A percentile compares a stretch with the other conserved stretches of the same genome.
phyloP scores from a whole-genome alignment of 768 basidiomycete species.

The Tricholoma matsutake region DNA sequence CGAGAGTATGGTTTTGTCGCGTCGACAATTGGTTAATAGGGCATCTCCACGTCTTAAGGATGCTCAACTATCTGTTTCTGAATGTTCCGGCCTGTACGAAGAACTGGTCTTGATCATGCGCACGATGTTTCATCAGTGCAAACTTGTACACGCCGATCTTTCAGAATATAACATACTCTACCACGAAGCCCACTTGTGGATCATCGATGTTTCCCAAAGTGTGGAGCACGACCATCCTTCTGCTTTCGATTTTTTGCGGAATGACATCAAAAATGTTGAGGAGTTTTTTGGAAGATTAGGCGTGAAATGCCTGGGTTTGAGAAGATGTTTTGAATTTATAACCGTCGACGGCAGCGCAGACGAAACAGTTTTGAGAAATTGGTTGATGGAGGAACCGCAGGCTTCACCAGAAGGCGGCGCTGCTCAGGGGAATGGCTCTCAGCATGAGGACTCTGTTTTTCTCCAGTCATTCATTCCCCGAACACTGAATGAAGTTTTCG shows the following conservation, averaged over 20 bases:
- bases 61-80: conserved; percentile 49
- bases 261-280: conserved; percentile 89
- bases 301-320: conserved; percentile 72
- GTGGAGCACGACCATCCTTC: conserved; percentile 98
- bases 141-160: conserved; percentile 95
- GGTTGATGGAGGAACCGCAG: conserved; percentile 41
- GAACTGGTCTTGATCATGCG: conserved; percentile 81
- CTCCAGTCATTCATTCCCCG: conserved; percentile 90
- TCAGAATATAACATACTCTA: conserved; percentile 98
- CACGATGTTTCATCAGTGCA: conserved; percentile 85
- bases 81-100: conserved; percentile 61
- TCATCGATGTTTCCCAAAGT: conserved; percentile 98
- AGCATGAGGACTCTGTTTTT: conserved; percentile 88
- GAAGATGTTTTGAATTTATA: conserved; percentile 87
- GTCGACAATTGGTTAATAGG: conserved; percentile 40
- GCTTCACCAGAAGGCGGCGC: background rate
- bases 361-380: conserved; percentile 37
- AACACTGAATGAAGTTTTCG: conserved; percentile 86
- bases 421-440: conserved; percentile 20
- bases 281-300: conserved; percentile 85
- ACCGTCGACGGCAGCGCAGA: conserved; percentile 51
- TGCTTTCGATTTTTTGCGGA: conserved; percentile 93
- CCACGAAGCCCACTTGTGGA: conserved; percentile 75
- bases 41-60: conserved; percentile 94
- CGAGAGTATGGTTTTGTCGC: background rate